Evolutionary conservation across 331 rosid species (phyloP).

Genomic region (Cucumis variabilis): DNA sequence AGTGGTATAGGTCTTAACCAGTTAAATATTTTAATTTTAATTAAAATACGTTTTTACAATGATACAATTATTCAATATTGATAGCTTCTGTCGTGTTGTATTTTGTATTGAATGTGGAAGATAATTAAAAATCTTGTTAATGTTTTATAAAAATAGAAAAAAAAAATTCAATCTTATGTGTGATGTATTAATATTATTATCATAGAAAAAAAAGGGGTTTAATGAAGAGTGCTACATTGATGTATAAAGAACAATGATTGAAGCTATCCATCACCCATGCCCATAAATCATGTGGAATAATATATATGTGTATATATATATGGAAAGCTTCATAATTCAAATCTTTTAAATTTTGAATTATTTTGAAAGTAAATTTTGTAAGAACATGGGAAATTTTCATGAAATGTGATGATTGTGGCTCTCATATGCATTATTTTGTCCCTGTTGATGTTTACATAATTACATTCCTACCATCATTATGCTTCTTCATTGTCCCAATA

Average conservation of each 20-base stretch:
- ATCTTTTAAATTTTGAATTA: constrained; percentile 1
- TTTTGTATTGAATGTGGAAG: too few species aligned
- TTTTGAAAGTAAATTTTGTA: constrained; percentile 20
- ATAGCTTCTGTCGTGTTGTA: too few species aligned
- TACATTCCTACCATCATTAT: constrained; percentile 27
- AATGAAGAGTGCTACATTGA: constrained; percentile 23
- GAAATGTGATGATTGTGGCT: constrained; percentile 28
- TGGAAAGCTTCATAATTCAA: constrained; percentile 18
- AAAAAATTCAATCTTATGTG: too few species aligned
- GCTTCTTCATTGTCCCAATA: constrained; percentile 24
- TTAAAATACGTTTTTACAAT: too few species aligned
- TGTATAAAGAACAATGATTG: constrained; percentile 21
- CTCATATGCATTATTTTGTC: constrained; percentile 31
- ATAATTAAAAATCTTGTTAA: too few species aligned
- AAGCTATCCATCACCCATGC: constrained; percentile 31
- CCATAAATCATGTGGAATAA: constrained; percentile 28
- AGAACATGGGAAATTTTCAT: constrained; percentile 23
- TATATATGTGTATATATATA: not conserved
- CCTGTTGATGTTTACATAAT: constrained; percentile 9
- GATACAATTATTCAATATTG: too few species aligned
- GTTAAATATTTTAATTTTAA: too few species aligned
- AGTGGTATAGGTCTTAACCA: too few species aligned
- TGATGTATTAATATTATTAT: not conserved
- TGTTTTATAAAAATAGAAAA: too few species aligned
- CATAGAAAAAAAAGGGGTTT: not conserved